Conservation (phyloP, 108 stramenopile species). For the Pseudonitzschia multiseries region DNA sequence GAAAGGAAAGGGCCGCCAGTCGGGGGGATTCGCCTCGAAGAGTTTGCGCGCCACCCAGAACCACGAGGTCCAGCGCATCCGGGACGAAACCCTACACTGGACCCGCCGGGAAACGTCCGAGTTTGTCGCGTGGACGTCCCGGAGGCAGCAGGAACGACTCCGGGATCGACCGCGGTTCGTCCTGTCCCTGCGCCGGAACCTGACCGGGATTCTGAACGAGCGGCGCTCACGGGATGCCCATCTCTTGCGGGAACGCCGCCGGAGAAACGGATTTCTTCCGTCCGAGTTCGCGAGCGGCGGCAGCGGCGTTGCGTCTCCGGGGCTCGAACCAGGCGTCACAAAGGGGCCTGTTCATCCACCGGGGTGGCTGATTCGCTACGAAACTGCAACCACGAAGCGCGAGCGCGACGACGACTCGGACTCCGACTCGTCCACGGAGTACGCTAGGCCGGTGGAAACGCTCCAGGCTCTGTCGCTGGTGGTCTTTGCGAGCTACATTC, state of each 20-base stretch:
- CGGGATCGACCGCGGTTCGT: not conserved
- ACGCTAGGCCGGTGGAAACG: not conserved
- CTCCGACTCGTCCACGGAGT: not conserved
- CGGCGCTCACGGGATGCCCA: not conserved
- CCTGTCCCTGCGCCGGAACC: not conserved
- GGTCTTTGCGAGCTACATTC: constrained; percentile 20
- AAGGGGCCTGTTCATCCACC: constrained; percentile 11
- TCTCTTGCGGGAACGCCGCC: constrained; percentile 23
- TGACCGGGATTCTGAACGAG: not conserved
- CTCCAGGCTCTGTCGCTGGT: constrained; percentile 11
- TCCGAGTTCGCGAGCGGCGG: not conserved
- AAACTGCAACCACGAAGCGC: not conserved
- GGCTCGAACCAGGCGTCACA: not conserved
- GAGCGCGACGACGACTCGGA: not conserved
- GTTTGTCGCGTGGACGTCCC: not conserved
- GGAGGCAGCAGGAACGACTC: not conserved
- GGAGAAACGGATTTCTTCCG: constrained; percentile 28
- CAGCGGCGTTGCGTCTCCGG: not conserved
- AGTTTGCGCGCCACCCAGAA: constrained; percentile 15
- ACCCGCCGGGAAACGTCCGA: not conserved
- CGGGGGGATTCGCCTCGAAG: constrained; percentile 20
- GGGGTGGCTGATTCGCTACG: constrained; percentile 19
- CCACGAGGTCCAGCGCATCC: not conserved
- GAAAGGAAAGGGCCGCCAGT: constrained; percentile 27
- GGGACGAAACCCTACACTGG: not conserved